Conservation (phyloP, 2,329 filamentous ascomycete genomes). For the Fusarium sp. region DNA sequence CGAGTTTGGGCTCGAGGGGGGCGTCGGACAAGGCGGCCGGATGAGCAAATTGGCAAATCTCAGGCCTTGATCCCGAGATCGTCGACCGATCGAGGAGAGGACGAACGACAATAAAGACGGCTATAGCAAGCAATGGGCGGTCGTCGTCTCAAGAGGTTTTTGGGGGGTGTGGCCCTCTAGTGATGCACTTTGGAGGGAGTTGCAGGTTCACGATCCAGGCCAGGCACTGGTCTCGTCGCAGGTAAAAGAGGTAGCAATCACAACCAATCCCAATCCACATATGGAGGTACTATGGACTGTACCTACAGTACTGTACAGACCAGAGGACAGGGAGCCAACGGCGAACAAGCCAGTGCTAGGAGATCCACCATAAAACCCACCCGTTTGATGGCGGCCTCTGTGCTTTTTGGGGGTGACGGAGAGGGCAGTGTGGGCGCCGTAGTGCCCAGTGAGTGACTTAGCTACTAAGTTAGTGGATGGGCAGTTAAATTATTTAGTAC, state of each 20-base stretch:
- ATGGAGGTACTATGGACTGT: slow-evolving; percentile 18
- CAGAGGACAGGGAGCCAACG: slow-evolving; percentile 33
- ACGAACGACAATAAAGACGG: slow-evolving; percentile 15
- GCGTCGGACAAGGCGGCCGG: slow-evolving; percentile 27
- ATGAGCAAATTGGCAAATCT: slow-evolving; percentile 35
- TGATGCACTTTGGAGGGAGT: slow-evolving; percentile 40
- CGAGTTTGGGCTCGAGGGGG: slow-evolving; percentile 38
- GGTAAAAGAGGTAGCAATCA: slow-evolving; percentile 34
- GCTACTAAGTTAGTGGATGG: slow-evolving; percentile 23
- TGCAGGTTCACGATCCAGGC: slow-evolving; percentile 45
- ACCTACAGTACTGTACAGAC: slow-evolving; percentile 2
- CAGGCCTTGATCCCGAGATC: slow-evolving; percentile 30
- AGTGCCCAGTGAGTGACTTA: slow-evolving; percentile 7
- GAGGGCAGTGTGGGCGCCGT: slow-evolving; percentile 30
- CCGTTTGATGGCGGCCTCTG: slow-evolving; percentile 41
- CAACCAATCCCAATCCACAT: slow-evolving; percentile 27
- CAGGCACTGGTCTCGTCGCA: slow-evolving; percentile 38
- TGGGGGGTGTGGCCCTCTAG: slow-evolving; percentile 32
- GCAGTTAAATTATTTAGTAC: slow-evolving; percentile 41
- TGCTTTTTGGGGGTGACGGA: slow-evolving; percentile 34
- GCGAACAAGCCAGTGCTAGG: slow-evolving; percentile 38
- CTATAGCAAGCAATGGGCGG: slow-evolving; percentile 37
- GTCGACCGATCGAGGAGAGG: slow-evolving; percentile 27
- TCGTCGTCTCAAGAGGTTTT: slow-evolving; percentile 35
- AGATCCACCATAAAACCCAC: slow-evolving; percentile 41